phyloP scores from a whole-genome alignment of 257 asterid genomes.

The Haberlea rhodopensis region DNA sequence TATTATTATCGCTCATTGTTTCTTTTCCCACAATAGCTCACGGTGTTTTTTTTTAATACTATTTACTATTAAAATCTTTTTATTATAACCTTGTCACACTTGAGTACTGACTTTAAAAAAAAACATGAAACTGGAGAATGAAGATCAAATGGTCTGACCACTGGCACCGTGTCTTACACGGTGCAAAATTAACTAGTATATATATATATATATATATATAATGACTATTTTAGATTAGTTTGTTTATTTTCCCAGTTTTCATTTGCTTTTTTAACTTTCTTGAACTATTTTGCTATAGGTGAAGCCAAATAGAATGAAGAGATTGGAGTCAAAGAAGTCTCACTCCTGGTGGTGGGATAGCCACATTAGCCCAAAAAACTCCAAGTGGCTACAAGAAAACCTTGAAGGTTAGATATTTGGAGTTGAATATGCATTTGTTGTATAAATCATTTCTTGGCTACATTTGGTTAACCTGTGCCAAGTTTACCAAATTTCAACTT shows the following conservation, averaged over 20 bases:
- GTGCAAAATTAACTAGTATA: no score
- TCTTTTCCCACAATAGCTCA: background rate
- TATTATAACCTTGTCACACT: background rate
- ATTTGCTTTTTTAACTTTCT: background rate
- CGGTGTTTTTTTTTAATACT: background rate
- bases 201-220: no score
- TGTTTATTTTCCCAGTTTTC: background rate
- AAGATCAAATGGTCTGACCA: no score
- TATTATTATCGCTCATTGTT: conserved; percentile 1
- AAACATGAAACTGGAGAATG: no score
- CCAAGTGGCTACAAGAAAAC: conserved; percentile 67
- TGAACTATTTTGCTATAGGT: conserved; percentile 28
- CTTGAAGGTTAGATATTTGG: conserved; percentile 43
- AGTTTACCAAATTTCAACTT: no score
- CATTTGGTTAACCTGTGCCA: background rate
- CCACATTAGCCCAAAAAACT: conserved; percentile 70
- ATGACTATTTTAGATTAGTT: background rate
- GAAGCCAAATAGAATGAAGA: conserved; percentile 48
- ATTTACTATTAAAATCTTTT: background rate
- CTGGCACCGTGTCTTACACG: no score
- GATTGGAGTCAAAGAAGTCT: conserved; percentile 49
- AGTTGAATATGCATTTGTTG: background rate
- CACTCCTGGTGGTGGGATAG: conserved; percentile 91
- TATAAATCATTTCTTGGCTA: background rate
- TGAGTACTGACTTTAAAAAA: background rate